phyloP scores from a whole-genome alignment of 176 grass and related monocot genomes.

The Chrysopogon serrulatus region DNA sequence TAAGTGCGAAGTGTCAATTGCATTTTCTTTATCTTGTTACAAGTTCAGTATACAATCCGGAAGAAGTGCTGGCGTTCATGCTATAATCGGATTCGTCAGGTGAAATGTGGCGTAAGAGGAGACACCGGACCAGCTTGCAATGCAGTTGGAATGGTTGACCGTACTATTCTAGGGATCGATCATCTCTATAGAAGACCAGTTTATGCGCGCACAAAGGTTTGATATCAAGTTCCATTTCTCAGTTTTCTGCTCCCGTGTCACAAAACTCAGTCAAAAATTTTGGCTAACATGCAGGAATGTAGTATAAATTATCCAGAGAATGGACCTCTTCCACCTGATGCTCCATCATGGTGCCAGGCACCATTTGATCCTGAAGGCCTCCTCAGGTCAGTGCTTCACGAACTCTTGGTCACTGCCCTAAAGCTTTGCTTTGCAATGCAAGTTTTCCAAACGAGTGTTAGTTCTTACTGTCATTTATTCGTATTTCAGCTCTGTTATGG shows the following conservation, averaged over 20 bases:
- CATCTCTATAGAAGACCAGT: conserved; percentile 74
- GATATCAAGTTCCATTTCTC: background rate
- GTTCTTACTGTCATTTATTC: background rate
- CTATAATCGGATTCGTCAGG: conserved; percentile 29
- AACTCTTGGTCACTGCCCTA: background rate
- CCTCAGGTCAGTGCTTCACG: conserved; percentile 44
- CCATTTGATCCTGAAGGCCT: conserved; percentile 97
- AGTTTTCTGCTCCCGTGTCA: background rate
- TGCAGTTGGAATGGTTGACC: conserved; percentile 80
- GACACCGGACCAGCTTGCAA: conserved; percentile 77
- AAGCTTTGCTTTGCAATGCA: background rate
- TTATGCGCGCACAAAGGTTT: conserved; percentile 71
- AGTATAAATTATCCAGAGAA: conserved; percentile 66
- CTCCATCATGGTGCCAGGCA: conserved; percentile 90
- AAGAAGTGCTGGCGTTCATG: background rate
- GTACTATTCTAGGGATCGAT: conserved; percentile 66
- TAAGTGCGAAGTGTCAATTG: conserved; percentile 28
- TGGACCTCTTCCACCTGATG: conserved; percentile 56
- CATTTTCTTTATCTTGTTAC: background rate
- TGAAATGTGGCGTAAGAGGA: conserved; percentile 77
- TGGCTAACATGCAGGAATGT: conserved; percentile 50
- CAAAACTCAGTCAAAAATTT: background rate
- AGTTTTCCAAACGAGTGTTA: background rate
- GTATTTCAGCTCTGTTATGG: conserved; percentile 65
- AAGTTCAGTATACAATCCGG: background rate